These are phyloP conservation scores for Gautieria morchelliformis DNA, from an alignment of 768 basidiomycete species.

Conservation along the genomic window DNA sequence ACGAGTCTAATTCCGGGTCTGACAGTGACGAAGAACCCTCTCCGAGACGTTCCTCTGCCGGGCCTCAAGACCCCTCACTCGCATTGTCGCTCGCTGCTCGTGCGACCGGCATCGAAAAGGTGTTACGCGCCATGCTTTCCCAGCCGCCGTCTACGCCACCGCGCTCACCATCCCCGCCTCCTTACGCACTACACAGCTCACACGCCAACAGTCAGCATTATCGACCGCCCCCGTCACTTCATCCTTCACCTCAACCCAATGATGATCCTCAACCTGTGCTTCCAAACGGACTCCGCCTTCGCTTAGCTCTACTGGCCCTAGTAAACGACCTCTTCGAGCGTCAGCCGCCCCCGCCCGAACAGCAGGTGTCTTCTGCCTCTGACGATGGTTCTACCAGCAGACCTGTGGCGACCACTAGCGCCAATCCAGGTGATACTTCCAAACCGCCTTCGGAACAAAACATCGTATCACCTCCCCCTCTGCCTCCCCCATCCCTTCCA, in stretches of 20 bases:
- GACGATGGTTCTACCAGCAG: background rate
- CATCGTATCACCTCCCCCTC: background rate
- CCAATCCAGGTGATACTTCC: background rate
- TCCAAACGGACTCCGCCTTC: conserved; percentile 73
- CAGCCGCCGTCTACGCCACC: conserved; percentile 63
- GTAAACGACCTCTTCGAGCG: conserved; percentile 78
- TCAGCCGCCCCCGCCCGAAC: conserved; percentile 35
- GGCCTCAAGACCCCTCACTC: conserved; percentile 49
- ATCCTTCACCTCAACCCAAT: conserved; percentile 32
- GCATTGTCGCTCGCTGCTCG: conserved; percentile 59
- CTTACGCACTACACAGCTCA: conserved; percentile 46
- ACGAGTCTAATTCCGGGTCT: background rate
- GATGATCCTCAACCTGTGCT: conserved; percentile 19
- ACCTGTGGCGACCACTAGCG: background rate
- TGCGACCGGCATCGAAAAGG: conserved; percentile 77
- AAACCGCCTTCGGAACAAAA: background rate
- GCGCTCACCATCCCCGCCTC: conserved; percentile 41
- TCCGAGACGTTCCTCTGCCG: conserved; percentile 44
- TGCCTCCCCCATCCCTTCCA: conserved; percentile 1
- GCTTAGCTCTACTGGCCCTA: conserved; percentile 65
- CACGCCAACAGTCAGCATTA: conserved; percentile 22
- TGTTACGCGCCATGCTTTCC: conserved; percentile 70
- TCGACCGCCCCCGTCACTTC: conserved; percentile 35
- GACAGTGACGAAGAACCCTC: conserved; percentile 20
- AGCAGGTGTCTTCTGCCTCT: background rate